These are phyloP conservation scores for Podospora anserina DNA, from an alignment of 495 filamentous ascomycete species.

Conservation along the genomic window DNA sequence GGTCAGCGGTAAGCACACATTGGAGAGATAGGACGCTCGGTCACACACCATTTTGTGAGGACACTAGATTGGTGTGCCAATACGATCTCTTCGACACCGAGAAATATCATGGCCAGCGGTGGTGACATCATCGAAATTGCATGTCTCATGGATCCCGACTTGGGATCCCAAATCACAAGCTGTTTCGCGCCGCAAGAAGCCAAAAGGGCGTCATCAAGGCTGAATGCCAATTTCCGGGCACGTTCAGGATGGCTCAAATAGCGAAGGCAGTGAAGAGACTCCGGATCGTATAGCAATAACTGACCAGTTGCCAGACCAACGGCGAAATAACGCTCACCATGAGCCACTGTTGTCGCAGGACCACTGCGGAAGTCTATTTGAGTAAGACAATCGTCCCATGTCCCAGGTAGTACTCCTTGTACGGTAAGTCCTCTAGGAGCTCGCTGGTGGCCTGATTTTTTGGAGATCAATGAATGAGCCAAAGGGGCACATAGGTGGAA, in stretches of 20 bases:
- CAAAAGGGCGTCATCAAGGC: slow-evolving; percentile 17
- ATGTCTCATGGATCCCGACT: slow-evolving; percentile 13
- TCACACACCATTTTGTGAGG: too few relatives aligned
- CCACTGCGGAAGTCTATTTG: slow-evolving; percentile 28
- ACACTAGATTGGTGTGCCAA: too few relatives aligned
- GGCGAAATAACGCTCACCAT: slow-evolving; percentile 29
- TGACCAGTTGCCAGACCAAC: slow-evolving; percentile 30
- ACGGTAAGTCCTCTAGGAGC: too few relatives aligned
- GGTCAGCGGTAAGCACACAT: too few relatives aligned
- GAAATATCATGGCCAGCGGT: slow-evolving; percentile 5
- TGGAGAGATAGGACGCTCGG: too few relatives aligned
- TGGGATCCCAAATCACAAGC: slow-evolving; percentile 25
- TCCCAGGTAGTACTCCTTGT: too few relatives aligned
- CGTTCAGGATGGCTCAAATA: slow-evolving; percentile 25
- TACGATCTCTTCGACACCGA: too few relatives aligned
- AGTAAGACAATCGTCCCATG: slow-evolving; percentile 36
- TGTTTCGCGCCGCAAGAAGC: slow-evolving; percentile 24
- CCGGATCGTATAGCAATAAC: slow-evolving; percentile 27
- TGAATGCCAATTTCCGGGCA: slow-evolving; percentile 24
- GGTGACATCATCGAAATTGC: slow-evolving; percentile 8
- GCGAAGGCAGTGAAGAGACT: slow-evolving; percentile 22
- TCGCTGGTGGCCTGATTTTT: slow-evolving; percentile 8
- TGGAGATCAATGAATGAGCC: slow-evolving; percentile 13
- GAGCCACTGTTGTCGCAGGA: slow-evolving; percentile 16
- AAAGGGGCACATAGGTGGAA: slow-evolving; percentile 34